Evolutionary conservation across 805 yeast species (phyloP).

Genomic region (Candida krabiensis): DNA sequence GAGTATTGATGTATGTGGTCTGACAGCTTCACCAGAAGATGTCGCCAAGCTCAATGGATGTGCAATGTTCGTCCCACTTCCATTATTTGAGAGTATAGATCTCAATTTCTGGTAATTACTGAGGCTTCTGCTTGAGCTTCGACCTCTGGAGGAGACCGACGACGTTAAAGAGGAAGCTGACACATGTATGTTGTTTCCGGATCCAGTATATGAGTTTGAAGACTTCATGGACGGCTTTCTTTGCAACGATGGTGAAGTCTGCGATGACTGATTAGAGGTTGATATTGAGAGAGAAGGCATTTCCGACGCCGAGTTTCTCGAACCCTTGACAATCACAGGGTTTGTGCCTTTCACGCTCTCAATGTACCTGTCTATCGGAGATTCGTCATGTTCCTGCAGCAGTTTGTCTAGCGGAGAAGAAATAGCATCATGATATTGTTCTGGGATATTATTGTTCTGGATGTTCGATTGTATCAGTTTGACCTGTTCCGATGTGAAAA

Average conservation of each 20-base stretch:
- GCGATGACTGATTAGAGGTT: conserved; percentile 1
- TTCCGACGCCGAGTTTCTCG: not conserved
- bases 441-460: not conserved
- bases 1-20: conserved; percentile 30
- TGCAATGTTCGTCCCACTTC: conserved; percentile 1
- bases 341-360: not conserved
- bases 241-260: conserved; percentile 9
- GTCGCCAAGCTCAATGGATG: too few species aligned
- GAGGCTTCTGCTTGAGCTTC: conserved; percentile 17
- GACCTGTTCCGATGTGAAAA: conserved; percentile 17
- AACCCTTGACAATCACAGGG: not conserved
- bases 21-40: conserved; percentile 15
- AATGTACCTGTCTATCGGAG: not conserved
- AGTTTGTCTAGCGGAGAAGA: conserved; percentile 16
- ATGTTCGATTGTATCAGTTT: conserved; percentile 9
- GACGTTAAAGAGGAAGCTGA: conserved; percentile 1
- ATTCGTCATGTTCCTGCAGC: conserved; percentile 10
- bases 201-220: conserved; percentile 3
- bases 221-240: conserved; percentile 7
- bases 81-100: conserved; percentile 10
- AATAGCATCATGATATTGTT: not conserved
- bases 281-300: not conserved
- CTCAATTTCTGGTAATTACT: conserved; percentile 20
- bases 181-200: conserved; percentile 1
- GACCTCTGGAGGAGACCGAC: conserved; percentile 7